Base-by-base conservation (phyloP, 768 basidiomycete species). In the Suillus americanus region DNA sequence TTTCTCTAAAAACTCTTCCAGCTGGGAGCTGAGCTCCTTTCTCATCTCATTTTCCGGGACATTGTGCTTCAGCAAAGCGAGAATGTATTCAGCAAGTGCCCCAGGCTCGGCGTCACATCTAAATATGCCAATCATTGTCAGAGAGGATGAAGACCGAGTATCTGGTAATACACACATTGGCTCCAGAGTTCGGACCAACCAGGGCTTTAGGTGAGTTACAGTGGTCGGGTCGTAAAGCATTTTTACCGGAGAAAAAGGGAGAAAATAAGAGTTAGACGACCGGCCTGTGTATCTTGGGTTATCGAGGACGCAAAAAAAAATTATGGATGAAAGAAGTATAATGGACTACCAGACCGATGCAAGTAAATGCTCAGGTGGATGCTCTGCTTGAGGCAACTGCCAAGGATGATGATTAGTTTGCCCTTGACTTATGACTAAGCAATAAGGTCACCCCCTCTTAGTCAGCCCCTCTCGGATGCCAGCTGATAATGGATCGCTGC, bases 61-160 rank as follows among this genome's bases (percentile, higher is more conserved):
- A 77, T 94, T 93, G 75, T 96, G 94, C 75, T 95, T 94, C 64
- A 99, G 80, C 61, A 99, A 81, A 18, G 97, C 97, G 57, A 97
- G 86, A 69, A 98, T 90, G 75, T 98, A 99, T 74, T 98, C 95
- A 5, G 94, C 90, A 60, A 99, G 87, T 38, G 95, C 94, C 37
- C 88, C 87, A 37, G 97, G 95, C 74, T 99, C 97, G 48, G 97
- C 97, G 75, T 99, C 97, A 76, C 94, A 97, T 84, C 96, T 97
- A 69, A 18, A 61, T 67, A 56, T 60, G 37, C n/a, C 63, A 35
- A 59, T 40, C n/a, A 66, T 50, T 61, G 57, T 7, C n/a, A 59
- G 16, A 6, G 16, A 53, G 38, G 23, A 62, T 40, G 63, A 45
- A 65, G 45, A 1, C 6, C 4, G 56, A 68, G 61, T 30, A 33